Evolutionary conservation across 768 basidiomycete species (phyloP), one percentile per base, ranked within the genome.

Genomic region (Lyophyllum atratum): DNA sequence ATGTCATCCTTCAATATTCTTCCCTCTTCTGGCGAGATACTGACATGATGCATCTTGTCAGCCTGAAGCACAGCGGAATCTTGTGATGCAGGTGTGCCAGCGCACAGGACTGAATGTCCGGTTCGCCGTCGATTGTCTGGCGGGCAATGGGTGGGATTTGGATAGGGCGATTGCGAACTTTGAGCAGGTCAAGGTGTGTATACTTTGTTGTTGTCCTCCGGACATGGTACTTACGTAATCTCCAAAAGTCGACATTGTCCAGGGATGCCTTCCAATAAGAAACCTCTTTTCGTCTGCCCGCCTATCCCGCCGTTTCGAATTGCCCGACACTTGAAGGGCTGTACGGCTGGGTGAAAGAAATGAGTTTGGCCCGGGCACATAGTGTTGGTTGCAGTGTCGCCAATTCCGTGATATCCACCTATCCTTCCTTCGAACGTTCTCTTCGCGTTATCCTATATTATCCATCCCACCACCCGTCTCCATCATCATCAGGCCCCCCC

Each of bases 111-210:
- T 99, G 66, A 97, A 91, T 58, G 82, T 83, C 15, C 80, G 83
- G 63, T 96, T 85, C 65, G 83, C 93, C 6, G 75, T 89, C n/a
- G 87, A 97, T 58, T 98, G 96, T 68, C 71, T 98, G 57, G 78
- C 84, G 62, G 86, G 85, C 48, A 97, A 95, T 67, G 85, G 76
- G 8, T 98, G 95, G 95, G 85, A 95, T 67, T 64, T 91, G 49
- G 85, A 86, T 44, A 79, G 81, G 56, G 97, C 97, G 0, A 66
- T 93, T 24, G 80, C 81, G 49, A 95, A 96, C 67, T 98, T 94
- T 71, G 86, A 93, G 66, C 81, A 90, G 69, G 90, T 98, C 65
- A 91, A 90, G 84, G 91, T 91, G 61, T 56, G 85, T 75, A 52
- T 60, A 39, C 47, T 37, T n/a, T 14, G 51, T 48, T 14, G 17